Evolutionary conservation across 345 rosid genomes (phyloP), one percentile per base, ranked within the genome.

Genomic region (Leavenworthia alabamica): DNA sequence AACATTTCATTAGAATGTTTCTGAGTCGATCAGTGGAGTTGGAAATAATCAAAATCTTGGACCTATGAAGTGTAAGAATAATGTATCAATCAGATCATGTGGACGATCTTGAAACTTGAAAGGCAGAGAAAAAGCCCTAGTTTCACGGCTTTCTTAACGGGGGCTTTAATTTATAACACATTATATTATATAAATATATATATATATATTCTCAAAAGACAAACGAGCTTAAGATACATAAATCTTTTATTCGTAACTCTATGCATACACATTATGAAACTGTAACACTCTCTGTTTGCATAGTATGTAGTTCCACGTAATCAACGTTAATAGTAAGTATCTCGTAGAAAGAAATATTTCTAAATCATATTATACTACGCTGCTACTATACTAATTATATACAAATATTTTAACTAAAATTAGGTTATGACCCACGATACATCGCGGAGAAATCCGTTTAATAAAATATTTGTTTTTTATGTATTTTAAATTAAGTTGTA

Each of bases 71-170:
- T 51, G 24, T 29, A 43, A 44, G 26, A 32, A 55, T 66, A 55
- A 46, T 16, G 35, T 29, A 3, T 64, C 27, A 45, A 36, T 46
- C 11, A 36, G 40, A 56, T 56, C 36, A 28, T 66, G 63, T 66
- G 71, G 47, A 19, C 12, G 36, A 36, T 36, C 55, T 53, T 43
- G 17, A 43, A 42, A 43, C 55, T 53, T 43, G 17, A 43, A 42
- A 43, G 53, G 44, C 4, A 56, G 63, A 47, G 40, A 56, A 66
- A 56, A 66, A 45, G 56, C 63, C 71, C 71, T 56, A 56, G 56
- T 66, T 66, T 66, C 63, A 35, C 71, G 71, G 71, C 48, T 66
- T 56, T 66, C 43, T 7, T 55, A 53, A 42, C 46, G 39, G 27
- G 59, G 40, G 16, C 24, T 33, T 11, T 24, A 45, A 56, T 35